A percentile compares a stretch with the other conserved stretches of the same genome.
Evolutionary conservation across 345 rosid species (phyloP).

Genomic region (Cardamine chenopodiifolia): DNA sequence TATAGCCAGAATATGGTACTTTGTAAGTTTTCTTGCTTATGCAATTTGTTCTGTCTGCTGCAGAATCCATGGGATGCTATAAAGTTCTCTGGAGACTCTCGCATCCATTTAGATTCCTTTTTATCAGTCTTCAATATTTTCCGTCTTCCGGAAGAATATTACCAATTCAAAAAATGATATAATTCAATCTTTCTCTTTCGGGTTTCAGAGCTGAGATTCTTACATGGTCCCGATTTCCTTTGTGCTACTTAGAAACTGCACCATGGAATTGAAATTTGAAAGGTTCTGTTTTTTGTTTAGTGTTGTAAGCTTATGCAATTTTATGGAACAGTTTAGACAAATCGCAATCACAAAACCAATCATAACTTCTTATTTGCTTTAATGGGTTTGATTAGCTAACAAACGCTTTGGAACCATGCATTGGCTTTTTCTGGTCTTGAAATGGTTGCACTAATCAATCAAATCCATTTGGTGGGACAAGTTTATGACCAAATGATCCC

Average conservation of each 20-base stretch:
- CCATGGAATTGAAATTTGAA: constrained; percentile 2
- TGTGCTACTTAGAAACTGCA: constrained; percentile 22
- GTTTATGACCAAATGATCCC: constrained; percentile 18
- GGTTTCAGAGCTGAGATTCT: constrained; percentile 10
- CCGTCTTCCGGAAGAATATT: constrained; percentile 86
- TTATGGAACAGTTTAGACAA: constrained; percentile 32
- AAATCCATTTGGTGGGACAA: constrained; percentile 26
- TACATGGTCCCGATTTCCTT: constrained; percentile 19
- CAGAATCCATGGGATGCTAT: constrained; percentile 96
- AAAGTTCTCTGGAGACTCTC: constrained; percentile 71
- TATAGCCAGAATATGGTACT: neutral
- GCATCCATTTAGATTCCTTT: constrained; percentile 83
- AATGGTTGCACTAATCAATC: constrained; percentile 37
- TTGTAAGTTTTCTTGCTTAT: constrained; percentile 9
- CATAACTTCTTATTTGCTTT: neutral
- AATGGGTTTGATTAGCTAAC: constrained; percentile 40
- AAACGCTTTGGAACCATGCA: constrained; percentile 36
- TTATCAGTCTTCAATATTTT: constrained; percentile 77
- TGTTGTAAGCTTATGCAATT: constrained; percentile 21
- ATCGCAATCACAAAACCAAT: constrained; percentile 13
- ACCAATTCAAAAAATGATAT: constrained; percentile 42
- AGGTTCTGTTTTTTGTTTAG: constrained; percentile 23
- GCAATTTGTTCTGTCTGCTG: constrained; percentile 18
- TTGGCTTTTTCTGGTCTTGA: constrained; percentile 17
- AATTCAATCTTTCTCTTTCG: neutral